Evolutionary conservation across 169 alveolate species (phyloP), one percentile per base, ranked within the genome.

Genomic region (Eimeria zaria): DNA sequence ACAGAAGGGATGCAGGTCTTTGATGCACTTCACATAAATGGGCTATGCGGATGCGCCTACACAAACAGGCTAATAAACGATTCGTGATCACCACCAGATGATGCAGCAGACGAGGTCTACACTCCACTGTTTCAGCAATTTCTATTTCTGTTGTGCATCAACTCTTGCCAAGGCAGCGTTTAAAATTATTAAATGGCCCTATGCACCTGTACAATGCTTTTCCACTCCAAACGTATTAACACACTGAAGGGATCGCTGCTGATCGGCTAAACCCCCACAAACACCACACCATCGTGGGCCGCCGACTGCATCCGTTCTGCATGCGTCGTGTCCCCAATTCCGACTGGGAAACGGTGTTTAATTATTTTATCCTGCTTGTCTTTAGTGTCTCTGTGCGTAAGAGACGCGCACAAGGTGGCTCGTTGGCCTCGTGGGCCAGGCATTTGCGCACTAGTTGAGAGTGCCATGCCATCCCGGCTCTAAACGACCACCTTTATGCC

Each of bases 261-360:
- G 76, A 87, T 41, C 71, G 83, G 51, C 93, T 36, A 46, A 87
- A 87, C 93, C 93, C 93, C 93, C 93, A 87, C 93, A 87, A 87
- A 87, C 93, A 87, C 93, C 83, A 60, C 93, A 87, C 93, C 93
- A 87, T 30, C 78, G 93, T 62, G 93, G 93, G 93, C 93, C 93
- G 93, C 93, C 93, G 93, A 87, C 93, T 36, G 24, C 93, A 41
- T 44, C 58, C 14, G 62, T 60, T 39, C 62, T 62, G 93, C 93
- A 87, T 87, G 93, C 93, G 39, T 16, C 55, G 53, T 84, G 74
- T 58, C 91, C 46, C 76, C 74, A 22, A 48, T 84, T 84, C 91
- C 7, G 20, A 84, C 44, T 18, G 48, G 53, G 1, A 46, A 48
- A 55, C 58, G 39, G 58, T 39, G 67, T 44, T 39, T 87, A 87